phyloP scores from a whole-genome alignment of 176 grass and related monocot genomes.

The Raddia guianensis region DNA sequence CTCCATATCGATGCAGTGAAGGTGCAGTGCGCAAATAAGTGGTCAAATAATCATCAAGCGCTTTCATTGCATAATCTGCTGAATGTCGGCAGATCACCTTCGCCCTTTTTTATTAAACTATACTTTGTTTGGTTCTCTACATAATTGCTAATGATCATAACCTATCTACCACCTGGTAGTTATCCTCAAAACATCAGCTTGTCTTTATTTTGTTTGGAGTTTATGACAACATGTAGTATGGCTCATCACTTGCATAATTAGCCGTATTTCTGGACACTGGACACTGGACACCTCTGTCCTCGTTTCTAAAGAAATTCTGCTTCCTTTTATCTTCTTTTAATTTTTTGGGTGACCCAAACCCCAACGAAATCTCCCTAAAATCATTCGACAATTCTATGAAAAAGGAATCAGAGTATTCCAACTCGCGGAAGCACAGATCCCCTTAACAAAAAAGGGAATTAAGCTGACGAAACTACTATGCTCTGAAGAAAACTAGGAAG shows the following conservation, averaged over 20 bases:
- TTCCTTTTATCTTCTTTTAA: no score
- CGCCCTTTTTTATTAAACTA: background rate
- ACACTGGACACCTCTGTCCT: no score
- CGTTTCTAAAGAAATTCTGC: no score
- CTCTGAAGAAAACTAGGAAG: background rate
- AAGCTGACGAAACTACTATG: background rate
- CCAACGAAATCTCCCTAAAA: background rate
- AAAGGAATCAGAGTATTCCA: background rate
- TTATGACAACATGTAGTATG: background rate
- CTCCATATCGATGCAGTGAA: no score
- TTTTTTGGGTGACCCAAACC: background rate
- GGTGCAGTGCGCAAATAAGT: no score
- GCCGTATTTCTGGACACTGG: no score
- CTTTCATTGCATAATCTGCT: background rate
- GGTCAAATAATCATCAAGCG: no score
- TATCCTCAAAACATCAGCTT: conserved; percentile 14
- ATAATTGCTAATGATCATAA: background rate
- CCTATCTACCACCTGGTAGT: background rate
- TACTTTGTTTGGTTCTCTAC: conserved; percentile 5
- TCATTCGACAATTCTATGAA: background rate
- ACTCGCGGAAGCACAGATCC: conserved; percentile 1
- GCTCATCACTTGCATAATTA: background rate
- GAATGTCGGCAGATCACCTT: background rate
- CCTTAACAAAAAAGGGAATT: conserved; percentile 9
- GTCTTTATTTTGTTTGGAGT: background rate